Evolutionary conservation across 2,329 filamentous ascomycete genomes (phyloP), one percentile per base, ranked within the genome.

Genomic region (Pseudopyricularia cyperi): DNA sequence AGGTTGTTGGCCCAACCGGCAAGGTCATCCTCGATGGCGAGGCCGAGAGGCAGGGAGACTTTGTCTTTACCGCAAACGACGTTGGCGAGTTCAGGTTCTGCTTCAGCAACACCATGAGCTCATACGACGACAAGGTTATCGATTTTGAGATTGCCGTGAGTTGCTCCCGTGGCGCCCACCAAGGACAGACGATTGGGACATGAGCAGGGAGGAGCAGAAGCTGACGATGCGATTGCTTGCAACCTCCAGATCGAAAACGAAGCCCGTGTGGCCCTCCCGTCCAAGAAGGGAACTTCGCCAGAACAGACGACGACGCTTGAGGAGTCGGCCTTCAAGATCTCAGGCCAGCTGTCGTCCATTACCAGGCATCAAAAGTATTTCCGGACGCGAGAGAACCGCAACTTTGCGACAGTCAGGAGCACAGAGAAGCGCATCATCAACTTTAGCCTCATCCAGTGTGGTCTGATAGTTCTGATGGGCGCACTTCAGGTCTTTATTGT

Each of bases 291-390:
- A 56, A 86, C 88, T 46, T 81, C 83, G 50, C 85, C 89, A 51
- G 93, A 98, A 68, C 90, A 97, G 68, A 93, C 91, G 2, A 83
- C 83, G 47, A 80, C 81, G 7, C 77, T 98, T 48, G 91, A 97
- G 68, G 91, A 98, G 71, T 91, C 89, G 39, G 86, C 97, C 62
- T 89, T 93, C 75, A 96, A 95, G 74, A 78, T 98, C 55, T 95
- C 89, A 12, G 84, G 88, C 57, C 89, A 95, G 65, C 74, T 98
- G 50, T 95, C 89, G 14, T 96, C 90, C 56, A 93, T 98, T 65
- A 89, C 87, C 42, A 82, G 93, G 63, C 96, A 95, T 74, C 93
- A 98, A 65, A 98, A 98, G 68, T 98, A 98, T 75, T 98, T 98
- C 82, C 87, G 94, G 57, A 98, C 93, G 3, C 83, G 93, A 59